phyloP scores from a whole-genome alignment of 306 rosid genomes.

The Cicer pinnatifidum region DNA sequence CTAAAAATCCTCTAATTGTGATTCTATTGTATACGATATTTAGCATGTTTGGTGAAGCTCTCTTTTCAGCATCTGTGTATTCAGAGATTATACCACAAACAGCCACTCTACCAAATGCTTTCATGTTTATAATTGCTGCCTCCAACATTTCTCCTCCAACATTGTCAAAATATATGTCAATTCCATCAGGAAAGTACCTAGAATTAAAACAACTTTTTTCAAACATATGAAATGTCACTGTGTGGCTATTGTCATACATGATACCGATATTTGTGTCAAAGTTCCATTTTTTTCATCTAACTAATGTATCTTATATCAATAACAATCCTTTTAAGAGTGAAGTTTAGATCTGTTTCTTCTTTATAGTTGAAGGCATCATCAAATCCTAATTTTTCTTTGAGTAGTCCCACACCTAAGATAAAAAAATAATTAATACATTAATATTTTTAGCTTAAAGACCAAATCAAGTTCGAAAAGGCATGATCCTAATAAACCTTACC shows the following conservation, averaged over 20 bases:
- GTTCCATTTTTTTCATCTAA: background rate
- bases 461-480: background rate
- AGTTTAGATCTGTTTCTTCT: constrained; percentile 64
- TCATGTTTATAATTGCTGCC: constrained; percentile 74
- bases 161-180: constrained; percentile 83
- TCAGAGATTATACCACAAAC: constrained; percentile 72
- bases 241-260: background rate
- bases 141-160: constrained; percentile 78
- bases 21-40: constrained; percentile 68
- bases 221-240: background rate
- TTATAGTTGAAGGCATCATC: constrained; percentile 89
- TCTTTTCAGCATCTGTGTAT: constrained; percentile 51
- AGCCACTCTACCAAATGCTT: constrained; percentile 65
- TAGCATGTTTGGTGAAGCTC: constrained; percentile 60
- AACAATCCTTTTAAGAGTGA: constrained; percentile 63
- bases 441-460: background rate
- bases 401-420: constrained; percentile 63
- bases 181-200: constrained; percentile 77
- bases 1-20: constrained; percentile 62
- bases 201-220: background rate
- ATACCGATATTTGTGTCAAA: background rate
- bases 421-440: background rate
- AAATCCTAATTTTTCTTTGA: constrained; percentile 69
- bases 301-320: background rate
- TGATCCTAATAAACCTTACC: constrained; percentile 46